phyloP scores from a whole-genome alignment of 1,284 basidiomycete species.

The Cryptococcus wingfieldii region DNA sequence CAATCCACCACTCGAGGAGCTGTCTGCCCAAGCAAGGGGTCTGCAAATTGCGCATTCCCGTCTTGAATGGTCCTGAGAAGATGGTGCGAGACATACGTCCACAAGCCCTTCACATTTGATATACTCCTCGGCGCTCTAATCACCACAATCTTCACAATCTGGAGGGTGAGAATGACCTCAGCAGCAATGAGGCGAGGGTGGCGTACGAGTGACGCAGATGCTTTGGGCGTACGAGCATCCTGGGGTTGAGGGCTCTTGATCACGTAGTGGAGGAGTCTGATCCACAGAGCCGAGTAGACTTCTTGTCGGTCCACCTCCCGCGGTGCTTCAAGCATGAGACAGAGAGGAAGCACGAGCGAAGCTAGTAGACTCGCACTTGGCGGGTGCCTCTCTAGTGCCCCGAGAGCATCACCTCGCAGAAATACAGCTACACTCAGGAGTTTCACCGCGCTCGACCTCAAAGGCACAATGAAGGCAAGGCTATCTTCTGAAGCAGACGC shows the following conservation, averaged over 20 bases:
- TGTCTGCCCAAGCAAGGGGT: background rate
- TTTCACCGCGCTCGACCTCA: constrained; percentile 54
- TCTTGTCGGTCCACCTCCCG: constrained; percentile 52
- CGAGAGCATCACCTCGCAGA: constrained; percentile 58
- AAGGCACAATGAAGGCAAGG: constrained; percentile 54
- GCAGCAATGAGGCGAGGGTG: constrained; percentile 16
- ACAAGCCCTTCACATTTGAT: constrained; percentile 30
- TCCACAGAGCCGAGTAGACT: constrained; percentile 58
- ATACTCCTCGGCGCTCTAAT: constrained; percentile 54
- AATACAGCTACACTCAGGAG: constrained; percentile 58
- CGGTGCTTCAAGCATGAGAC: constrained; percentile 56
- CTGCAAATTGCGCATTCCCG: constrained; percentile 24
- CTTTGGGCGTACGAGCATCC: background rate
- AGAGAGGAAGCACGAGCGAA: constrained; percentile 60
- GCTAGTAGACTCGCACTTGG: constrained; percentile 59
- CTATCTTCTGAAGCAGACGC: constrained; percentile 57
- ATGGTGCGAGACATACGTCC: constrained; percentile 30
- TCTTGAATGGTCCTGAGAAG: constrained; percentile 15
- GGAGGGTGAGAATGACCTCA: constrained; percentile 54
- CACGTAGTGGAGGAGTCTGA: constrained; percentile 60
- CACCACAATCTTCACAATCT: constrained; percentile 65
- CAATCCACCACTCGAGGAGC: constrained; percentile 57
- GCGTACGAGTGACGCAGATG: background rate
- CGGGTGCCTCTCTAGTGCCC: constrained; percentile 56
- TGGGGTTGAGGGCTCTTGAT: constrained; percentile 48